Evolutionary conservation across 2,329 filamentous ascomycete species (phyloP).

Genomic region (Aspergillus cejpii): DNA sequence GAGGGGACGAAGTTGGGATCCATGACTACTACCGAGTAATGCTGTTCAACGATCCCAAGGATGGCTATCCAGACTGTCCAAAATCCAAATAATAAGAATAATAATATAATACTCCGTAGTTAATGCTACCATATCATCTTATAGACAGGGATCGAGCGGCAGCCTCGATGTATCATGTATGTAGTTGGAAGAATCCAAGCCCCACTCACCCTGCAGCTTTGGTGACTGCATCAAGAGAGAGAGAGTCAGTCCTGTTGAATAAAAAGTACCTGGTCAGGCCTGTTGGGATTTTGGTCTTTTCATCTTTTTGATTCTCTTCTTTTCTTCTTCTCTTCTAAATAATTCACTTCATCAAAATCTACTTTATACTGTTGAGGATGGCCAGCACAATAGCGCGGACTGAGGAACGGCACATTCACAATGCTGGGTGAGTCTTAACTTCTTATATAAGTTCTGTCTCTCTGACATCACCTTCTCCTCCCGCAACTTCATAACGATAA

Average conservation of each 20-base stretch:
- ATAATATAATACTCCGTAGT: too few species aligned
- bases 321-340: constrained; percentile 1
- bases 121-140: neutral
- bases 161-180: too few species aligned
- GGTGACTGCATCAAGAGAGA: constrained; percentile 7
- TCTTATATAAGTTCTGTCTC: constrained; percentile 13
- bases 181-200: neutral
- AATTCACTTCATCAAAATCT: too few species aligned
- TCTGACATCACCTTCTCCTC: constrained; percentile 36
- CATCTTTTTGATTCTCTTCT: constrained; percentile 12
- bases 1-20: neutral
- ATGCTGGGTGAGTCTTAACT: constrained; percentile 47
- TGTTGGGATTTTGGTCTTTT: constrained; percentile 19
- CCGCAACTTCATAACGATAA: constrained; percentile 8
- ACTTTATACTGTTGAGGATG: too few species aligned
- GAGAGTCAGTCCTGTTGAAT: constrained; percentile 15
- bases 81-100: too few species aligned
- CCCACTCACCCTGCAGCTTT: too few species aligned
- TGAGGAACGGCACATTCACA: constrained; percentile 45
- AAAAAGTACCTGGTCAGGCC: constrained; percentile 29
- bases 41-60: neutral
- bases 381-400: constrained; percentile 47
- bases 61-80: too few species aligned
- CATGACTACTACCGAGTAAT: too few species aligned
- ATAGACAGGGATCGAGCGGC: constrained; percentile 5